Evolutionary conservation across 257 asterid genomes (phyloP), one percentile per base, ranked within the genome.

Genomic region (Phtheirospermum japonicum): DNA sequence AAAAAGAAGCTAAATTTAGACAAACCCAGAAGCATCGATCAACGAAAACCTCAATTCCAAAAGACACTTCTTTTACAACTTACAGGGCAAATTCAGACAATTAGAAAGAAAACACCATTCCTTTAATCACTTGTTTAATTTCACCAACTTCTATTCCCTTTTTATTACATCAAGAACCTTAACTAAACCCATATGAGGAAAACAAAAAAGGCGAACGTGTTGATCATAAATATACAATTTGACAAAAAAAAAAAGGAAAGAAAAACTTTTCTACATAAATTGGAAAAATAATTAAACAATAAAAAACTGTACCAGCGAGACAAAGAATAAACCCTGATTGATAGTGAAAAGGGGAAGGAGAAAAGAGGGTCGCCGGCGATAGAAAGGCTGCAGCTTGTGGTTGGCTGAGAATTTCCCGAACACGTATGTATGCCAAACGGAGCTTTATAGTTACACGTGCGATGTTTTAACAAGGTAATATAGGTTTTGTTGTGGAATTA

Each of bases 321-420:
- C n/a, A 50, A 12, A 18, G 11, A 52, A 9, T 23, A 33, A 16
- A 16, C 33, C 59, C 73, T 46, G 37, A n/a, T n/a, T n/a, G 48
- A 34, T 16, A 2, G 14, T 16, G 40, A 39, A 37, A 59, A 36
- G 39, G 28, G 19, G 17, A 18, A 51, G 51, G 6, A 17, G 45
- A 53, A 14, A 39, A 48, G 40, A 14, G 28, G n/a, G 12, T 14
- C 68, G 48, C 69, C 69, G 73, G 77, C 57, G 50, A 51, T 9
- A n/a, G 40, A 54, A 1, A 8, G 53, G 34, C 63, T n/a, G 64
- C 73, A 20, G 65, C 49, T 37, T 5, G 18, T 17, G 39, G 49
- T 17, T 31, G 65, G 65, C 59, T n/a, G 40, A 42, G 17, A 6
- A 42, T 42, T 37, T 48, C 17, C 7, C 5, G 7, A 0, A 13